Evolutionary conservation across 805 yeast genomes (phyloP).

Genomic region (Lipomyces orientalis): DNA sequence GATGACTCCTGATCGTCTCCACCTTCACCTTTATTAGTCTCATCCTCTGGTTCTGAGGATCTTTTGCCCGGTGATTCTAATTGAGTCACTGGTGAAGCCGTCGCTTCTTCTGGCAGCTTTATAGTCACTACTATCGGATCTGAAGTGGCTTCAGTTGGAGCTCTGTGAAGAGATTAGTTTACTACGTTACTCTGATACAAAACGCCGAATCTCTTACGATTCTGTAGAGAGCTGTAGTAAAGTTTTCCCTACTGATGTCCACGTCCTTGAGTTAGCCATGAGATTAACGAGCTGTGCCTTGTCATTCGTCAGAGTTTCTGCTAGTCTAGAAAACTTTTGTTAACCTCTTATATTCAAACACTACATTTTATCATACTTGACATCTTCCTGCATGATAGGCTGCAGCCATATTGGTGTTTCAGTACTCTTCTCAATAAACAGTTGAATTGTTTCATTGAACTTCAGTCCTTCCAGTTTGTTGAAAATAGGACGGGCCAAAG

Average conservation of each 20-base stretch:
- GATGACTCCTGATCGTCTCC: constrained; percentile 2
- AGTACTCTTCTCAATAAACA: constrained; percentile 16
- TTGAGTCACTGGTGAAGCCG: neutral
- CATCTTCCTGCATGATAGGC: constrained; percentile 13
- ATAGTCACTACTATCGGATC: constrained; percentile 16
- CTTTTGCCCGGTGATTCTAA: neutral
- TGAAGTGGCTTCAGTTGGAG: neutral
- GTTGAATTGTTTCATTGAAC: constrained; percentile 13
- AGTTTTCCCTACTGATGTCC: constrained; percentile 23
- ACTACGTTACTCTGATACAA: neutral
- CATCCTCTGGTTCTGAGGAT: neutral
- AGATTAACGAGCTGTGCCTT: constrained; percentile 14
- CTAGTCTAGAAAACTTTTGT: neutral
- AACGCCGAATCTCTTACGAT: constrained; percentile 3
- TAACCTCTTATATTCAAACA: neutral
- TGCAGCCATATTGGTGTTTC: constrained; percentile 23
- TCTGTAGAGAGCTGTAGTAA: constrained; percentile 20
- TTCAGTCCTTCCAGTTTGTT: constrained; percentile 10
- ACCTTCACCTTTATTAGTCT: neutral
- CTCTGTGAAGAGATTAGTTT: constrained; percentile 1
- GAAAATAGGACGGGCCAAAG: constrained; percentile 24
- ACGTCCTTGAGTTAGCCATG: constrained; percentile 11
- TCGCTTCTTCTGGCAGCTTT: constrained; percentile 10
- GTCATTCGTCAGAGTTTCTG: constrained; percentile 8
- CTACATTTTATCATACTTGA: neutral